Evolutionary conservation across 225 moss, liverwort and hornwort species (phyloP), one percentile per base, ranked within the genome.

Genomic region (Bryoerythrophyllum caledonicum): DNA sequence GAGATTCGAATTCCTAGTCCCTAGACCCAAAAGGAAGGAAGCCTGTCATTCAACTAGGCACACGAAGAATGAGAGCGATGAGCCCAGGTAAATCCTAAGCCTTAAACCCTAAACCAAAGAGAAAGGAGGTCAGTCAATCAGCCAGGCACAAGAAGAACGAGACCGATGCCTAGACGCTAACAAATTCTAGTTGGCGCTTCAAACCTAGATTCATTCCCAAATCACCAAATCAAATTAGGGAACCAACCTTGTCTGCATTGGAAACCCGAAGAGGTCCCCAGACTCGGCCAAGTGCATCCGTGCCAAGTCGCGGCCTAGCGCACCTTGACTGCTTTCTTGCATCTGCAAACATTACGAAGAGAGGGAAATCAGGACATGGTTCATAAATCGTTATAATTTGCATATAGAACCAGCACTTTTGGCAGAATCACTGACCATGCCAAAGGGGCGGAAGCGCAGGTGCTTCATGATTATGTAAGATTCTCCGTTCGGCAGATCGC

Each of bases 391-490:
- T 65, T 25, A 30, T 30, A 21, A 65, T 26, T 19, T 46, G 13
- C 44, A 16, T 38, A 65, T 46, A 6, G 6, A 48, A 48, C 5
- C 17, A 48, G 17, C 19, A 6, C 16, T 49, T 17, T 49, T 49
- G 48, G 19, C 17, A 49, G 6, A 49, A 49, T 17, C 2, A 76
- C 78, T 77, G 72, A 89, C 89, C 93, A 93, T 93, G 65, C 93
- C 93, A 66, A 93, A 93, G 21, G 93, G 93, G 63, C 88, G 84
- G 69, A 93, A 91, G 38, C 82, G 93, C 67, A 91, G 79, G 72
- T 93, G 79, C 62, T 88, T 88, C 93, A 91, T 88, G 58, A 93
- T 91, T 67, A 93, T 86, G 64, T 93, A 93, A 46, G 93, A 93
- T 32, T 90, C 93, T 69, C 91, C 93, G 63, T 91, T 91, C 55